phyloP scores from a whole-genome alignment of 306 rosid genomes.

The Glycyrrhiza uralensis region DNA sequence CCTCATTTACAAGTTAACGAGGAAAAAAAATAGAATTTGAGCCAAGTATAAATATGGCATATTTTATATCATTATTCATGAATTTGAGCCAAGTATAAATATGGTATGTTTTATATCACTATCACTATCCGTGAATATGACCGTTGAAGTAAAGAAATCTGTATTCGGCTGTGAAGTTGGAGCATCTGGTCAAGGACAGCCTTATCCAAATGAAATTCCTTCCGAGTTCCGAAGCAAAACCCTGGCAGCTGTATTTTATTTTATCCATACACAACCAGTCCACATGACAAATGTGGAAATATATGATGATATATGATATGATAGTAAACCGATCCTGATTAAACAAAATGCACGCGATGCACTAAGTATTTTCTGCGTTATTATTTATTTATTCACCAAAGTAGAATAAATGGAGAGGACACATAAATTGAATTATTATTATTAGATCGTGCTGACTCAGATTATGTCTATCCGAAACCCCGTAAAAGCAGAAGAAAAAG shows the following conservation, averaged over 20 bases:
- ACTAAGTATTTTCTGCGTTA: neutral
- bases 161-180: neutral
- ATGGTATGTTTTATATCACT: no score
- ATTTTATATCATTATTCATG: no score
- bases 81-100: no score
- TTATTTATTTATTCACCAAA: neutral
- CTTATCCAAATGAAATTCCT: neutral
- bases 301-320: neutral
- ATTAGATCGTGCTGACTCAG: slow-evolving; percentile 3
- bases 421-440: no score
- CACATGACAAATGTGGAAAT: neutral
- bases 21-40: no score
- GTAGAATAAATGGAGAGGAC: no score
- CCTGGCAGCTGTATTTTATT: neutral
- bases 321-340: neutral
- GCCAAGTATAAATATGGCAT: no score
- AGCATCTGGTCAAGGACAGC: neutral
- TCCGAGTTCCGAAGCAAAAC: neutral
- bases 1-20: no score
- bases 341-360: neutral
- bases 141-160: no score
- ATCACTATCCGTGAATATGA: no score
- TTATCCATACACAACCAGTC: neutral
- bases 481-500: neutral
- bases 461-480: slow-evolving; percentile 8